These are phyloP conservation scores for Malus asiatica DNA, from an alignment of 306 rosid genomes.

Conservation along the genomic window DNA sequence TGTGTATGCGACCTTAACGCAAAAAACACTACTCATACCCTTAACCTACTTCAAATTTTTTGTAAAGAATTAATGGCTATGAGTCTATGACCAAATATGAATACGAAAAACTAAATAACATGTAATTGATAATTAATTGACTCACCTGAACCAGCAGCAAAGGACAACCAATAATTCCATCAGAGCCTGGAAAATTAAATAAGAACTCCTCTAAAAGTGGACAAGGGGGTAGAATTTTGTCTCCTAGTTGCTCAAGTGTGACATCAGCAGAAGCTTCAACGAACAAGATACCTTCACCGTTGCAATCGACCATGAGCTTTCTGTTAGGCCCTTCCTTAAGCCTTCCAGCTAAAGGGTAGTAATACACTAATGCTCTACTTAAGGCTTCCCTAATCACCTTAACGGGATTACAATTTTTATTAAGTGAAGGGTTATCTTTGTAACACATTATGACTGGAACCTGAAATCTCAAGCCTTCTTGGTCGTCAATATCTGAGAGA, in stretches of 20 bases:
- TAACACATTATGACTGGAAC: slow-evolving; percentile 1
- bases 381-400: slow-evolving; percentile 15
- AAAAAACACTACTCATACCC: too few species aligned
- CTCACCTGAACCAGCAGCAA: slow-evolving; percentile 17
- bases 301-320: slow-evolving; percentile 28
- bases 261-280: slow-evolving; percentile 13
- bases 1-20: too few species aligned
- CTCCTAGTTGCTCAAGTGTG: slow-evolving; percentile 4
- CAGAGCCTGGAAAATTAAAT: slow-evolving; percentile 1
- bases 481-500: slow-evolving; percentile 32
- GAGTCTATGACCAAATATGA: background rate
- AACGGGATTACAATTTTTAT: background rate
- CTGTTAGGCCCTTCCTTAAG: slow-evolving; percentile 11
- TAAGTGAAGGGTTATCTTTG: background rate
- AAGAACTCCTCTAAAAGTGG: slow-evolving; percentile 22
- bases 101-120: background rate
- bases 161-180: slow-evolving; percentile 4
- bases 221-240: slow-evolving; percentile 13
- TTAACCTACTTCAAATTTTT: too few species aligned
- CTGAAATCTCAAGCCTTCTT: slow-evolving; percentile 5
- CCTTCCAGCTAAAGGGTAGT: slow-evolving; percentile 34
- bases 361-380: slow-evolving; percentile 15
- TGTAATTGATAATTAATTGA: background rate
- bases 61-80: too few species aligned
- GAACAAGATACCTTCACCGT: slow-evolving; percentile 21